These are phyloP conservation scores for Umbelopsis sp. DNA, from an alignment of 192 early-diverging fungal genomes.

Conservation along the genomic window DNA sequence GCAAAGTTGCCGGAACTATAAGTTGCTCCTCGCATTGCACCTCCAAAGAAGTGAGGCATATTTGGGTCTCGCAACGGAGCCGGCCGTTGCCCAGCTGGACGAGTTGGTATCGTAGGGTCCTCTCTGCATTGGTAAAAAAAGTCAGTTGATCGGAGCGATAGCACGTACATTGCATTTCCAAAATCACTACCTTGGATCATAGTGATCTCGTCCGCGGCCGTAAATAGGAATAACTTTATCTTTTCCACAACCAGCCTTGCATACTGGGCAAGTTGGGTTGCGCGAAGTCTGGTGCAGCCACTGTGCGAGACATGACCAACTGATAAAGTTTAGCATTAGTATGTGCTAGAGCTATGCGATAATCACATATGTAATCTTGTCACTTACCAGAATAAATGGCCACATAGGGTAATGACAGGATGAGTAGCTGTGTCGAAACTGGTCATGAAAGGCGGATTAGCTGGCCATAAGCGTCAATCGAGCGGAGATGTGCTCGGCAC, in stretches of 20 bases:
- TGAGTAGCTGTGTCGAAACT: slow-evolving; percentile 78
- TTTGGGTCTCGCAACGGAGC: slow-evolving; percentile 63
- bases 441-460: background rate
- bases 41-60: slow-evolving; percentile 47
- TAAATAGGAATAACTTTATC: slow-evolving; percentile 86
- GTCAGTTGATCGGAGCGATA: background rate
- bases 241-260: slow-evolving; percentile 82
- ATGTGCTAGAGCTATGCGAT: too few relatives aligned
- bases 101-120: slow-evolving; percentile 59
- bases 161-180: background rate
- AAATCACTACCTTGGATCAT: slow-evolving; percentile 67
- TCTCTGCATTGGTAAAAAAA: slow-evolving; percentile 19
- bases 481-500: background rate
- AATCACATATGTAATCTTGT: background rate
- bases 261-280: slow-evolving; percentile 81
- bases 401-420: slow-evolving; percentile 78
- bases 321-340: slow-evolving; percentile 14
- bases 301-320: slow-evolving; percentile 73
- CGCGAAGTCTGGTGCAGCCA: slow-evolving; percentile 72
- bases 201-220: slow-evolving; percentile 75
- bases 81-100: slow-evolving; percentile 80
- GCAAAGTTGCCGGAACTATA: slow-evolving; percentile 53
- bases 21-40: slow-evolving; percentile 21
- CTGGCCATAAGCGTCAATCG: too few relatives aligned
- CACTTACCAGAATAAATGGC: slow-evolving; percentile 75